Base-by-base conservation (phyloP, 73 alveolate genomes). In the Paramecium bursaria region DNA sequence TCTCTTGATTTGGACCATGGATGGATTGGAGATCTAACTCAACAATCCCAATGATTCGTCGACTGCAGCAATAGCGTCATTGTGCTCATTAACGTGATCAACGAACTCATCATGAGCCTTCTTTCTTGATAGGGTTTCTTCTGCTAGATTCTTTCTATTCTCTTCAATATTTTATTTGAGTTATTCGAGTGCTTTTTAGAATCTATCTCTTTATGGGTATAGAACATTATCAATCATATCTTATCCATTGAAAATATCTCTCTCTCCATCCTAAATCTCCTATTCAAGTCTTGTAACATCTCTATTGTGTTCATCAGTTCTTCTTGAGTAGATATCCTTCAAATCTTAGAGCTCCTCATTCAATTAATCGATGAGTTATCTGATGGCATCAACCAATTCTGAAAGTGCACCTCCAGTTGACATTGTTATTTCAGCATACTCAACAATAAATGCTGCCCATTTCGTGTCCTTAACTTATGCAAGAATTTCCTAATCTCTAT, bases 231-330 rank as follows among this genome's bases (percentile, higher is more conserved):
- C 82, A 39, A 67, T 67, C 21, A 67, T 25, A 67, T 67, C 82
- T 42, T 67, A 44, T 30, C 82, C 82, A 35, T 67, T 67, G 22
- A 67, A 67, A 46, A 67, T 67, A 67, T 57, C 82, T 67, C 82
- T 67, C 7, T 67, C 82, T 9, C 50, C 60, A 67, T 67, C 82
- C 44, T 67, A 42, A 14, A 67, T 67, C 13, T 67, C 82, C 44
- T 67, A 67, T 67, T 67, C 82, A 33, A 25, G 44, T 67, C 82
- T 67, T 15, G 82, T 67, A 13, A 67, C 82, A 67, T 67, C 82
- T 35, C 82, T 67, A 42, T 67, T 67, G 46, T 67, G 82, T 67
- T 67, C 53, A 67, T 67, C 82, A 25, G 82, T 67, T 67, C 82
- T 67, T 67, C 82, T 67, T 1, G 82, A 67, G 44, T 67, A 67